Base-by-base conservation (phyloP, 2,329 filamentous ascomycete genomes). In the Penicillium psychrosexuale region DNA sequence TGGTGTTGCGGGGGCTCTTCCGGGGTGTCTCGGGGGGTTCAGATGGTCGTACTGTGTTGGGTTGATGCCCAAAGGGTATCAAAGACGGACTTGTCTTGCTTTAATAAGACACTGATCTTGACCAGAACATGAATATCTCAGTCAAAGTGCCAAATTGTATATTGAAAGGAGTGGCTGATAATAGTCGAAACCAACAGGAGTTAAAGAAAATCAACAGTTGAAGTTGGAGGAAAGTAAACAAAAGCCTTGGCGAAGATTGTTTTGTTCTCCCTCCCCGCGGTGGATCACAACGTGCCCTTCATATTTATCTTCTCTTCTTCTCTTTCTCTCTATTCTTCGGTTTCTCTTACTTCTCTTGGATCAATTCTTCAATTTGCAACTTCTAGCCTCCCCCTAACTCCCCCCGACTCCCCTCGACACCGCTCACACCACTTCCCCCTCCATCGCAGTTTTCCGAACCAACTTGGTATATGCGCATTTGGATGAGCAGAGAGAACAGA, bases 201-300 rank as follows among this genome's bases (percentile, higher is more conserved):
- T 44, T 7, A 24, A 34, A 46, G 51, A 58, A 52, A 61, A 59
- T 61, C 61, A 63, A 62, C 57, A 58, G 45, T 51, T 61, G 57
- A 49, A 53, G 57, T 48, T 50, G 51, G 38, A 61, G 60, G 60
- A 58, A 64, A 64, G 61, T 64, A 65, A 65, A 65, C 61, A 65
- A 63, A 57, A 55, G 53, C 57, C 63, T 64, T 62, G 63, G 60
- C 56, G 24, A 28, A 45, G 43, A 52, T 62, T 61, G 61, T 61
- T 63, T 64, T 64, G 61, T 58, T 62, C 54, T 55, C 53, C 60
- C 60, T 61, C 62, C 63, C 63, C 63, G 63, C 63, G 63, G 62
- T 63, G 60, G 61, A 65, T 57, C 58, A 37, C 34, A 56, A 53
- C 38, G 53, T 48, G 47, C 13, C 42, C 42, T 53, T 44, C 45